Percentiles rank a stretch among this genome's conserved stretches.
These are phyloP conservation scores for Termitomyces sp. DNA, from an alignment of 768 basidiomycete genomes.

Conservation along the genomic window DNA sequence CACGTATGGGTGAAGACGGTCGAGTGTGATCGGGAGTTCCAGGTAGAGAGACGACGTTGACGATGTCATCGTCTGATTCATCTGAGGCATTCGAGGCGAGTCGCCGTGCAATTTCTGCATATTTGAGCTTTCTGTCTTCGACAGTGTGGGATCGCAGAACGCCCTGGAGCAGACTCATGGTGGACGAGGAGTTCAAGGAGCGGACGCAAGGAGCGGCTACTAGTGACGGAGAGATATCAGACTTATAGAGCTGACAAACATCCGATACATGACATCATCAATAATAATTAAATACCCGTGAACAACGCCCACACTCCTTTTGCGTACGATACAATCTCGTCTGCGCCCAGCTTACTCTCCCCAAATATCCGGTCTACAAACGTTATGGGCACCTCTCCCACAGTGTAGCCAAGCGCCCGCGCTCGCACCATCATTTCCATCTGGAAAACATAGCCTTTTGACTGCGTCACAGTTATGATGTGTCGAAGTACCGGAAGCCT, in stretches of 20 bases:
- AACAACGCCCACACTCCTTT: constrained; percentile 86
- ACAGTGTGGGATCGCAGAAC: constrained; percentile 53
- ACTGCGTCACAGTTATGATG: constrained; percentile 81
- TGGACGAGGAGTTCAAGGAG: constrained; percentile 11
- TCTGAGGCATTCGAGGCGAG: constrained; percentile 28
- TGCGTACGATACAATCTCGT: constrained; percentile 84
- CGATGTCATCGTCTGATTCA: constrained; percentile 68
- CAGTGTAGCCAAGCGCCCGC: constrained; percentile 74
- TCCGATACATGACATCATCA: constrained; percentile 21
- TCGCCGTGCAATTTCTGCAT: constrained; percentile 24
- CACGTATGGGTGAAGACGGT: constrained; percentile 52
- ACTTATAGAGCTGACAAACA: constrained; percentile 28
- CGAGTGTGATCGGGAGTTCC: constrained; percentile 68
- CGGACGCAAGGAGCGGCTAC: too few species aligned
- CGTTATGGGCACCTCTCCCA: constrained; percentile 92
- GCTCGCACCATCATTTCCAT: constrained; percentile 99
- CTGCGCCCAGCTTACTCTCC: constrained; percentile 87
- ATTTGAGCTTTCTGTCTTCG: constrained; percentile 35
- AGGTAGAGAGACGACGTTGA: constrained; percentile 70
- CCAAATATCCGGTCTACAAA: constrained; percentile 94
- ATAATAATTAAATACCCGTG: constrained; percentile 51
- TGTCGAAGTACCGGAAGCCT: constrained; percentile 72
- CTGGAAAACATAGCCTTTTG: constrained; percentile 94
- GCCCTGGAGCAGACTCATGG: constrained; percentile 69
- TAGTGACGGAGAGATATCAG: background rate